Evolutionary conservation across 306 rosid species (phyloP), one percentile per base, ranked within the genome.

Genomic region (Quercus bicolor): DNA sequence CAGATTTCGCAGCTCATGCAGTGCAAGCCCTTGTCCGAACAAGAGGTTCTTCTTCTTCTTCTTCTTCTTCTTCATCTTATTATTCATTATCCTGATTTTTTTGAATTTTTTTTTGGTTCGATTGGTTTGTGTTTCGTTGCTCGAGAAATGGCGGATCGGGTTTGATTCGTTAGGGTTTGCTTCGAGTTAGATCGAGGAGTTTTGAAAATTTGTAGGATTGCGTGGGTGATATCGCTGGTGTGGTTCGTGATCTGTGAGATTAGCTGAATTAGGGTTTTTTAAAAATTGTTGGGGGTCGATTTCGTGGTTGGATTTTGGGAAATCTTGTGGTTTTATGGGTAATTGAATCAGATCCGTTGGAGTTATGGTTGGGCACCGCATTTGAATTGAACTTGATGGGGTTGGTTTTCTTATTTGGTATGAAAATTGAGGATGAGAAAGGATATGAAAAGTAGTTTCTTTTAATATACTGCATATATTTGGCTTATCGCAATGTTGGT

Each of bases 1-100:
- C 88, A 95, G 94, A 95, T 95, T 90, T 78, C 98, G 55, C 98
- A 90, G 90, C 97, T 95, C 83, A 88, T 95, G 98, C 97, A 95
- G 89, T 95, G 98, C 98, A 95, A 95, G 80, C 98, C 98, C 65
- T 82, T 95, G 85, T 91, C 97, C 34, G 98, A 95, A 72, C 98
- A 88, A 83, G 97, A 95, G 93, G 98, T 95, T 24, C 53, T 68
- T 74, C 34, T 57, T 13, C 18, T 18, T 19, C 13, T 95, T 24
- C 53, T 68, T 74, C 34, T 57, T 13, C 18, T 18, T 19, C 13
- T 75, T n/a, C 7, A 56, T 61, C 61, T 11, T 37, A 0, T 37
- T 40, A 7, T 40, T 40, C 45, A 40, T 5, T 33, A 20, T 54
- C 10, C 54, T 48, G 6, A 20, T 8, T 18, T 78, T 48, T 4